Evolutionary conservation across 345 rosid genomes (phyloP), one percentile per base, ranked within the genome.

Genomic region (Eucalyptus curtisii): DNA sequence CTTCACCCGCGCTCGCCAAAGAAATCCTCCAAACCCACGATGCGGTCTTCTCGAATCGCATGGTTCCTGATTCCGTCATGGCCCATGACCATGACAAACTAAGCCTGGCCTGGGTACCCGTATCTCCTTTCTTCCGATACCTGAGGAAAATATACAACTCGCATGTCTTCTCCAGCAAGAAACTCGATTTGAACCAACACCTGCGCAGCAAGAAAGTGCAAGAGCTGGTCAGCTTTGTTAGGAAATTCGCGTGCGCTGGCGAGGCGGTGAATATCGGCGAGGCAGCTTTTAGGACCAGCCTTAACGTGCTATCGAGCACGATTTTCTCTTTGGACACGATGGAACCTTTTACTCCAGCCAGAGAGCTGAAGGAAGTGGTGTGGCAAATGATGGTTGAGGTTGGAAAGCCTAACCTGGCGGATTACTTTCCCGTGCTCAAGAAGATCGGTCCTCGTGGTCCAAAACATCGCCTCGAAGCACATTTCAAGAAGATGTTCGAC

Each of bases 21-120:
- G 91, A 95, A 64, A 89, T 92, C 87, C 92, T 94, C 45, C 91
- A 92, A 86, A 92, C 87, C 55, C 93, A 91, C 42, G 94, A 92
- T 86, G 90, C 71, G 24, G 53, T 86, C 42, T 90, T 91, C 86
- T 92, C 86, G 47, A 86, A 88, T 85, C 88, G 94, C 53, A 64
- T 88, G 44, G 14, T 86, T 79, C 87, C 79, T 3, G 92, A 91
- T n/a, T 86, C 92, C 14, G 52, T 89, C 31, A 89, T 68, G 61
- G 91, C 91, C 88, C 27, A 40, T 49, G 88, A 90, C 45, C 93
- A 92, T 80, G 88, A 91, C 45, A 90, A 92, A 66, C 27, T 55
- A 44, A 89, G 91, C 15, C 3, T 94, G 86, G 49, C 87, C 4
- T 92, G 93, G 92, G 48, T 93, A 25, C 94, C 94, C 7, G 88